Evolutionary conservation across 1,139 yeast genomes (phyloP).

Genomic region (Schwanniomyces etchellsii): DNA sequence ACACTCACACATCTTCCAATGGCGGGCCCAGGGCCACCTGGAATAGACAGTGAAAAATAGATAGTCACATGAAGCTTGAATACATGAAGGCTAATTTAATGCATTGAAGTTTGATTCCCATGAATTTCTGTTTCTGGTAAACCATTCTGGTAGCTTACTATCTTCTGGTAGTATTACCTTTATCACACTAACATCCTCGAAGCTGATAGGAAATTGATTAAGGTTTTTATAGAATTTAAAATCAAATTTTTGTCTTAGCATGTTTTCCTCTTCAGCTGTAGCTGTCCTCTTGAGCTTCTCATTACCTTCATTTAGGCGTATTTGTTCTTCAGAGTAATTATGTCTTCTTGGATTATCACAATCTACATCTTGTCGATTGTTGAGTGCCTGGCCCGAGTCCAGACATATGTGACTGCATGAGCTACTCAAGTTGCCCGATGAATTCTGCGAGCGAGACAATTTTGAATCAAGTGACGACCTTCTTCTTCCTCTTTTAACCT

Average conservation of each 20-base stretch:
- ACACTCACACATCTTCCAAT: not conserved
- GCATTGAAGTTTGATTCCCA: no score
- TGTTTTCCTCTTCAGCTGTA: constrained; percentile 8
- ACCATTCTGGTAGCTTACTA: constrained; percentile 66
- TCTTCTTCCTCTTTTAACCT: constrained; percentile 15
- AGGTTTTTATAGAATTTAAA: constrained; percentile 35
- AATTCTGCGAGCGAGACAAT: constrained; percentile 5
- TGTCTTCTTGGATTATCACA: not conserved
- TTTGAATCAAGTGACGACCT: constrained; percentile 32
- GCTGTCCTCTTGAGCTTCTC: constrained; percentile 1
- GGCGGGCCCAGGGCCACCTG: no score
- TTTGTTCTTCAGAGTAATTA: not conserved
- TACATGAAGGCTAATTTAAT: no score
- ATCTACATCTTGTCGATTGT: not conserved
- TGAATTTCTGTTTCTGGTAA: constrained; percentile 49
- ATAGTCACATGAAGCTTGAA: no score
- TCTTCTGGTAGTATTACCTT: constrained; percentile 58
- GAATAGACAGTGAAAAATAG: no score
- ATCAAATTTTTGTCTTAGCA: constrained; percentile 21
- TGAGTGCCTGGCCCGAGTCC: not conserved
- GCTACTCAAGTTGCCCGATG: not conserved
- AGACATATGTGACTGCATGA: no score
- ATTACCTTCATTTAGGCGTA: not conserved
- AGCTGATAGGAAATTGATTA: constrained; percentile 22
- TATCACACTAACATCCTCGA: constrained; percentile 33